Evolutionary conservation across 225 moss, liverwort and hornwort species (phyloP).

Genomic region (Asterella californica): DNA sequence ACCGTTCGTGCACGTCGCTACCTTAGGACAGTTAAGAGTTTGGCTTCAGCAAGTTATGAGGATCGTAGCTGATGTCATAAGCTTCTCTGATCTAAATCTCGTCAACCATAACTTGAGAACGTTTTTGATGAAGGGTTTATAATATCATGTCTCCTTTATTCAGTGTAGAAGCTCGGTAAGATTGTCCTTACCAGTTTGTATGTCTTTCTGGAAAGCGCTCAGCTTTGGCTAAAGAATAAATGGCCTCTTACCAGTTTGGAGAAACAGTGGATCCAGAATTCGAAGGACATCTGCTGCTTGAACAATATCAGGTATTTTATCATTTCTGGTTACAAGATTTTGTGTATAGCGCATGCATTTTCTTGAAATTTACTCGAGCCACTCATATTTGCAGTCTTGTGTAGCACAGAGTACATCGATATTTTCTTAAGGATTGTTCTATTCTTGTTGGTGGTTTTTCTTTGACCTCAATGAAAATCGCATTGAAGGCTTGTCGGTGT

Average conservation of each 20-base stretch:
- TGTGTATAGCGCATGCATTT: background rate
- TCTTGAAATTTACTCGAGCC: background rate
- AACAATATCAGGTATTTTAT: conserved; percentile 76
- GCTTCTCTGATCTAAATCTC: background rate
- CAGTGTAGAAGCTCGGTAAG: background rate
- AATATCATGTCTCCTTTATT: background rate
- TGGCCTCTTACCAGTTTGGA: conserved; percentile 53
- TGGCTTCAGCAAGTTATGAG: background rate
- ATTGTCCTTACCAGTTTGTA: background rate
- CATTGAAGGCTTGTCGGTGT: background rate
- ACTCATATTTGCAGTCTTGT: no score
- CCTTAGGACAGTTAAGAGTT: background rate
- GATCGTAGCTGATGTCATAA: background rate
- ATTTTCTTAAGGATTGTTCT: background rate
- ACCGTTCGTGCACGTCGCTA: no score
- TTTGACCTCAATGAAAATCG: background rate
- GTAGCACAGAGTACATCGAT: background rate
- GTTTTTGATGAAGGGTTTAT: background rate
- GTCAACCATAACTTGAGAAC: background rate
- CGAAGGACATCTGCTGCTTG: conserved; percentile 84
- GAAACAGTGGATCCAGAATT: conserved; percentile 79
- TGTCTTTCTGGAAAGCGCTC: background rate
- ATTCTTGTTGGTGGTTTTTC: background rate
- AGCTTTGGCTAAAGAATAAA: background rate
- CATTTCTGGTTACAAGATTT: background rate